These are phyloP conservation scores for Aspergillus sp. DNA, from an alignment of 2,329 filamentous ascomycete species.

Conservation along the genomic window DNA sequence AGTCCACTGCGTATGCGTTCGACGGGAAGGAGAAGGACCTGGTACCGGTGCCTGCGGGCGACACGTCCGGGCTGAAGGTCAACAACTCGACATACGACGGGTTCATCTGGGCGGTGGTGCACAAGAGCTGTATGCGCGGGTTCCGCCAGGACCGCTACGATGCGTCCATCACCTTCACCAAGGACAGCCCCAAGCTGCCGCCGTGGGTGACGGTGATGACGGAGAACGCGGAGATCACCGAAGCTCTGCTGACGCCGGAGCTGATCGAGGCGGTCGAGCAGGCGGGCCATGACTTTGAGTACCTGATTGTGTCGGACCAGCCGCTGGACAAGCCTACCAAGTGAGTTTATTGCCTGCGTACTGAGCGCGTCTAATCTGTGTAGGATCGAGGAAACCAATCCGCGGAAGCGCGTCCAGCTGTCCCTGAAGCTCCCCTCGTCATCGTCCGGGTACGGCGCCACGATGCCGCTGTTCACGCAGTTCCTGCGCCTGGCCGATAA, in stretches of 20 bases:
- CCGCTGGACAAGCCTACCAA: conserved; percentile 76
- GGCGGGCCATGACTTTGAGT: conserved; percentile 74
- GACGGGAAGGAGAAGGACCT: conserved; percentile 81
- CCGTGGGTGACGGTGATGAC: conserved; percentile 90
- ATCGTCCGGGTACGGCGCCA: conserved; percentile 50
- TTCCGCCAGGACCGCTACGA: conserved; percentile 91
- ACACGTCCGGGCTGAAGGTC: conserved; percentile 48
- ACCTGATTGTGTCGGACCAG: conserved; percentile 82
- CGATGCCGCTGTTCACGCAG: conserved; percentile 67
- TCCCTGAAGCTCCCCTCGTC: conserved; percentile 59
- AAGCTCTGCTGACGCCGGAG: conserved; percentile 77
- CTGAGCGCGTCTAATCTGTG: conserved; percentile 3
- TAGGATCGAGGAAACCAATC: conserved; percentile 72
- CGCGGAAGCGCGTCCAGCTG: conserved; percentile 80
- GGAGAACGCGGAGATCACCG: conserved; percentile 90
- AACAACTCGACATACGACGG: conserved; percentile 63
- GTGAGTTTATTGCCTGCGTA: conserved; percentile 43
- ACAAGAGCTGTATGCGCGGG: conserved; percentile 88
- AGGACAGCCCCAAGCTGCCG: conserved; percentile 84
- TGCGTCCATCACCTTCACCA: conserved; percentile 81
- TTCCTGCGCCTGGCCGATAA: conserved; percentile 79
- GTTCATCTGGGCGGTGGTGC: conserved; percentile 90
- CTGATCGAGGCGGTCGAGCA: conserved; percentile 68
- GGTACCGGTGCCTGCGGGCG: conserved; percentile 55
- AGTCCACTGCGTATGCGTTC: conserved; percentile 75